These are phyloP conservation scores for Aphanomyces euteiches DNA, from an alignment of 352 stramenopile genomes.

Conservation along the genomic window DNA sequence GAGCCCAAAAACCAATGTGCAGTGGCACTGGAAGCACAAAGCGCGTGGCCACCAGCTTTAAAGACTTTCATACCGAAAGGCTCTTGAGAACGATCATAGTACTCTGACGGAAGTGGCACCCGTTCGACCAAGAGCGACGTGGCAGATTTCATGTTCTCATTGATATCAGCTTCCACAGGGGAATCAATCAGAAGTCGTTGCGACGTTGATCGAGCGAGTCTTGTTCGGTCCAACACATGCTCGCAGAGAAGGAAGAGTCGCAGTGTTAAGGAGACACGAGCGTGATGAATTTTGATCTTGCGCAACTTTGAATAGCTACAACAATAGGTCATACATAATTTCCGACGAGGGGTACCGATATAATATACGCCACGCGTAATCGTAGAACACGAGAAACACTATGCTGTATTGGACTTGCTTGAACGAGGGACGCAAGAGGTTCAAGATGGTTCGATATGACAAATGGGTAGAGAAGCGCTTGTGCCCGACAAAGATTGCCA, in stretches of 20 bases:
- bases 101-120: slow-evolving; percentile 75
- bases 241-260: slow-evolving; percentile 78
- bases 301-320: slow-evolving; percentile 69
- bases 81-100: slow-evolving; percentile 80
- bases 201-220: slow-evolving; percentile 60
- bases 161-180: slow-evolving; percentile 81
- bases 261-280: slow-evolving; percentile 78
- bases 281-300: slow-evolving; percentile 81
- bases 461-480: slow-evolving; percentile 66
- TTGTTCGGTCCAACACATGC: slow-evolving; percentile 72
- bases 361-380: slow-evolving; percentile 75
- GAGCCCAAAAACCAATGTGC: slow-evolving; percentile 66
- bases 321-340: neutral
- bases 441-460: slow-evolving; percentile 64
- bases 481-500: slow-evolving; percentile 52
- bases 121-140: slow-evolving; percentile 72
- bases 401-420: slow-evolving; percentile 62
- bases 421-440: slow-evolving; percentile 58
- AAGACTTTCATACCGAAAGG: slow-evolving; percentile 73
- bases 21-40: slow-evolving; percentile 73
- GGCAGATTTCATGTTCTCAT: slow-evolving; percentile 84
- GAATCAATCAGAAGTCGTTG: slow-evolving; percentile 77
- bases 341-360: slow-evolving; percentile 37
- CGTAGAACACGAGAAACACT: slow-evolving; percentile 44
- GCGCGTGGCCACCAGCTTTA: slow-evolving; percentile 76